Evolutionary conservation across 208 protist species (phyloP), one percentile per base, ranked within the genome.

Genomic region (Borovskyia barvae): DNA sequence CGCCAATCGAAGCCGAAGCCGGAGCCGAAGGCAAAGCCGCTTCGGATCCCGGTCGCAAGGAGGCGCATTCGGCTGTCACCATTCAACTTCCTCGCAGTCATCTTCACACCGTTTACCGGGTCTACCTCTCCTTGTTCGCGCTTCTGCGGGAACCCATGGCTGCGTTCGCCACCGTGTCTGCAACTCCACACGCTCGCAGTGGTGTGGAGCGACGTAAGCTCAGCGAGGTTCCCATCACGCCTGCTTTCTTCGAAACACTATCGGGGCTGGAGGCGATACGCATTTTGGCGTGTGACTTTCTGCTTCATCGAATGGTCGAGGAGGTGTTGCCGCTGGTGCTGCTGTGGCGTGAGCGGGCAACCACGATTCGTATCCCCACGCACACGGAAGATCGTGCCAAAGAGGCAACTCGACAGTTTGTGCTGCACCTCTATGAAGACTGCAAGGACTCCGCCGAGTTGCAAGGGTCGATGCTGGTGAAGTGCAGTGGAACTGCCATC

Each of bases 51-150:
- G n/a, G n/a, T n/a, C n/a, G n/a, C n/a, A n/a, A 15, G 5, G 7
- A 28, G 49, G 56, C 15, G 11, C 20, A 1, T 17, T 20, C 14
- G 2, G 2, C 9, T 15, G 36, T 40, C 33, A 35, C 17, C 37
- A 70, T 87, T 28, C 73, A 80, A 25, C 74, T 95, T 5, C 80
- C 82, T 5, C 89, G 80, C 55, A 90, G 76, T 39, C 79, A 87
- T 26, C 75, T 93, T 11, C 87, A 87, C 56, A 90, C 80, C 2
- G 74, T 93, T 32, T 93, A 95, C 75, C 72, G 78, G 11, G 76
- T 75, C 7, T 93, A 92, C 54, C 70, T 95, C 14, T 79, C 72
- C 8, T 59, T 95, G 30, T 58, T 87, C 14, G 72, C 84, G 1
- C 67, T 93, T 29, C 74, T 95, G 30, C 62, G 76, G 12, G 89